Conservation (phyloP, 257 asterid genomes). For the Vinca minor region DNA sequence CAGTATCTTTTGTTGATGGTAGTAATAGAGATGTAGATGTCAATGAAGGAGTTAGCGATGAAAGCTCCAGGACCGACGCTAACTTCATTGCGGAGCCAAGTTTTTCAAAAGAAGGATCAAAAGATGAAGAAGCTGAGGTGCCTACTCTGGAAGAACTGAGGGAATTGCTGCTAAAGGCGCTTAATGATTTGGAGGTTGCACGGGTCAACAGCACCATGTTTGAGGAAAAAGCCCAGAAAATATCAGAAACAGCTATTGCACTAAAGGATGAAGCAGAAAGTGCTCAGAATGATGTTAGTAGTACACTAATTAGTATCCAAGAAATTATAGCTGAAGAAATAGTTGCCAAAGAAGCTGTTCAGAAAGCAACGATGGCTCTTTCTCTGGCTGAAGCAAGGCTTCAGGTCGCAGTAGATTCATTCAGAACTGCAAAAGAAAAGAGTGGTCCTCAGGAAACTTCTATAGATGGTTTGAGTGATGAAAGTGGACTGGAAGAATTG, state of each 20-base stretch:
- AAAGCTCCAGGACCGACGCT: constrained; percentile 13
- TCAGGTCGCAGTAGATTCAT: constrained; percentile 47
- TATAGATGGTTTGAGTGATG: constrained; percentile 20
- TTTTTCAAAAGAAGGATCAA: constrained; percentile 30
- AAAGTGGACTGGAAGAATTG: constrained; percentile 32
- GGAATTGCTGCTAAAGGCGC: constrained; percentile 70
- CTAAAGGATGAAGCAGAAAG: constrained; percentile 70
- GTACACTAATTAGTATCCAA: constrained; percentile 42
- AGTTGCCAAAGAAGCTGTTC: constrained; percentile 62
- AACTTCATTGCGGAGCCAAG: constrained; percentile 28
- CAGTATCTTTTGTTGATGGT: constrained; percentile 61
- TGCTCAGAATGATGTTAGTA: constrained; percentile 57
- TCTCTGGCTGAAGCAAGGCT: constrained; percentile 81
- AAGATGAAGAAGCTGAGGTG: constrained; percentile 37
- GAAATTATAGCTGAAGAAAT: constrained; percentile 63
- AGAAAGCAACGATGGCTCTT: constrained; percentile 57
- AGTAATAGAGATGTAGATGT: constrained; percentile 45
- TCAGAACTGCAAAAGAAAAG: constrained; percentile 32
- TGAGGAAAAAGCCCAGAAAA: constrained; percentile 84
- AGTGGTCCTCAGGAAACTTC: constrained; percentile 19
- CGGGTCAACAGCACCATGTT: constrained; percentile 59
- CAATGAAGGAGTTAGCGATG: constrained; percentile 30
- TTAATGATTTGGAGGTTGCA: constrained; percentile 66
- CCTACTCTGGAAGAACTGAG: constrained; percentile 68
- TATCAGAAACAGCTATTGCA: constrained; percentile 87